A percentile compares a stretch with the other conserved stretches of the same genome.
Evolutionary conservation across 768 basidiomycete genomes (phyloP).

Genomic region (Lactifluus echinatus): DNA sequence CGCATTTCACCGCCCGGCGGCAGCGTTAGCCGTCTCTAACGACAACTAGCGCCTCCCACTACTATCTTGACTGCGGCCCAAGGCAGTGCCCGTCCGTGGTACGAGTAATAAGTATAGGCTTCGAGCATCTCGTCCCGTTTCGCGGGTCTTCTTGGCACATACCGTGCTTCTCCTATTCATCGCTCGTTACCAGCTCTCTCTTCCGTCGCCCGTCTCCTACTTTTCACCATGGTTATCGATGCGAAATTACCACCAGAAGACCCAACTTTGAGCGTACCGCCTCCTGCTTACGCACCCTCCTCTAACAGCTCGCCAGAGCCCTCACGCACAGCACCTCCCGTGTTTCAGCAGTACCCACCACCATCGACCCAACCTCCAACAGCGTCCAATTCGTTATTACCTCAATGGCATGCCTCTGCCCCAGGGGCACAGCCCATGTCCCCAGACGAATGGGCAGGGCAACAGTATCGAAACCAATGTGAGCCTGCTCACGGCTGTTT

Average conservation of each 20-base stretch:
- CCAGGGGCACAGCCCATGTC: background rate
- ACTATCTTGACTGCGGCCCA: background rate
- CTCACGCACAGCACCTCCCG: background rate
- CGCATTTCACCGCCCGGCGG: no score
- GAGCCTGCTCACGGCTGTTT: background rate
- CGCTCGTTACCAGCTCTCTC: background rate
- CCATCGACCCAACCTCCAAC: background rate
- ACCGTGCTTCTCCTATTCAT: background rate
- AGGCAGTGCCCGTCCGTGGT: background rate
- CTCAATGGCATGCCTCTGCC: slow-evolving; percentile 3
- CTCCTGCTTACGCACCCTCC: slow-evolving; percentile 12
- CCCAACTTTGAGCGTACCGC: background rate
- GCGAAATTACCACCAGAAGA: slow-evolving; percentile 13
- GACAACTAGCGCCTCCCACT: no score
- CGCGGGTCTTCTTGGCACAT: background rate
- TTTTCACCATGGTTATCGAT: slow-evolving; percentile 17
- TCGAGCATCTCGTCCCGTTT: background rate
- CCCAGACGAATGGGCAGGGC: slow-evolving; percentile 7
- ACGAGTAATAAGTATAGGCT: background rate
- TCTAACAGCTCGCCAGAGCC: background rate
- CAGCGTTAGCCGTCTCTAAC: no score
- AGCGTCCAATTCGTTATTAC: background rate
- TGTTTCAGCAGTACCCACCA: slow-evolving; percentile 8
- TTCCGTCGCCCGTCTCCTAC: background rate
- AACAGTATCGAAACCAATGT: slow-evolving; percentile 21